Conservation (phyloP, 371 early-diverging fungal species). For the Polyrhizophydium stewartii region DNA sequence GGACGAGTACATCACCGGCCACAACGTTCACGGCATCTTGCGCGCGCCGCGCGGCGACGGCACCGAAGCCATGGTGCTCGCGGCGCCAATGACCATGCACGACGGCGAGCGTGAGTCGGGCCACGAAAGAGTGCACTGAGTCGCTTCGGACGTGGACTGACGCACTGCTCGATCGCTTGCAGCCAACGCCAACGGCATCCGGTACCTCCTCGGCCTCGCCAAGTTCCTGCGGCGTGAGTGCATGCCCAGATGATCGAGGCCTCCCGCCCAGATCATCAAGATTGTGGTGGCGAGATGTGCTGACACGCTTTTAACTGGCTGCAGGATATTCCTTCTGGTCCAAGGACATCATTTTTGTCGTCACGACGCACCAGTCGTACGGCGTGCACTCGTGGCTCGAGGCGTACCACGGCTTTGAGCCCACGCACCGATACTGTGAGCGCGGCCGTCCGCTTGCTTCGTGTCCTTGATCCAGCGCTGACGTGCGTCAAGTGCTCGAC, state of each 20-base stretch:
- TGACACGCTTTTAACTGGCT: not conserved
- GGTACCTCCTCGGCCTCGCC: conserved; percentile 69
- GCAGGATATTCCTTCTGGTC: conserved; percentile 76
- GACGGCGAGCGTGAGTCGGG: conserved; percentile 41
- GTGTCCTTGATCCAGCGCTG: not conserved
- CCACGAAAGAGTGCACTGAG: not conserved
- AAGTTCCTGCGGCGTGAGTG: conserved; percentile 65
- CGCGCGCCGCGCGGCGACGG: conserved; percentile 85
- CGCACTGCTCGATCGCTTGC: conserved; percentile 3
- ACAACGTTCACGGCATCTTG: conserved; percentile 81
- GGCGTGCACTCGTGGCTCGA: conserved; percentile 88
- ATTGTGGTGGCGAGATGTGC: not conserved
- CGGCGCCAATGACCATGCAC: conserved; percentile 63
- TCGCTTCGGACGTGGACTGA: not conserved
- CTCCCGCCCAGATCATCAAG: too few relatives aligned
- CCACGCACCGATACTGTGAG: not conserved
- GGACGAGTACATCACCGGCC: conserved; percentile 11
- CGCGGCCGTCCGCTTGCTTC: not conserved
- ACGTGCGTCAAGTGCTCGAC: conserved; percentile 1
- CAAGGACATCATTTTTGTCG: conserved; percentile 85
- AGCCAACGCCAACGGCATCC: conserved; percentile 75
- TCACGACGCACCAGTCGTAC: conserved; percentile 66
- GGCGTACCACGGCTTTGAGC: conserved; percentile 75
- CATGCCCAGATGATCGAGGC: too few relatives aligned
- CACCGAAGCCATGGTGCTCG: conserved; percentile 82